phyloP scores from a whole-genome alignment of 2,329 filamentous ascomycete genomes.

The Aspergillus sp. region DNA sequence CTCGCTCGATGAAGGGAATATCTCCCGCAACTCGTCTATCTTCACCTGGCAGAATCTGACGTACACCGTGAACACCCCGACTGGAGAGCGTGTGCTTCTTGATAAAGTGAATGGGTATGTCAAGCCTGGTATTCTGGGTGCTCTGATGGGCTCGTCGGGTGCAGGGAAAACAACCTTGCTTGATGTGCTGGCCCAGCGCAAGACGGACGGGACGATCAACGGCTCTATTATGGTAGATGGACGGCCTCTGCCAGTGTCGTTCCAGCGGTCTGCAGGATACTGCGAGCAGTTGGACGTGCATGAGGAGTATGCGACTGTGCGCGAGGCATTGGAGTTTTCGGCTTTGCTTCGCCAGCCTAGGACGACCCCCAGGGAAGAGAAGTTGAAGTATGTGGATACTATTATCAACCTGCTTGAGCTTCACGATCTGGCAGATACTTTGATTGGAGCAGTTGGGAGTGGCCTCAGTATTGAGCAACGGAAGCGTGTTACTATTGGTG shows the following conservation, averaged over 20 bases:
- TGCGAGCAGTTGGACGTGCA: slow-evolving; percentile 70
- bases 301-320: slow-evolving; percentile 63
- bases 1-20: slow-evolving; percentile 36
- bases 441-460: slow-evolving; percentile 49
- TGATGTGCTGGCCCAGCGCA: slow-evolving; percentile 71
- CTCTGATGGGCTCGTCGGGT: slow-evolving; percentile 74
- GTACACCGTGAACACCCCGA: slow-evolving; percentile 65
- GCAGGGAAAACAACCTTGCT: slow-evolving; percentile 75
- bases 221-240: slow-evolving; percentile 69
- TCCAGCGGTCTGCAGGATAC: slow-evolving; percentile 67
- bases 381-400: slow-evolving; percentile 63
- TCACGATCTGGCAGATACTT: slow-evolving; percentile 62
- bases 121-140: slow-evolving; percentile 74
- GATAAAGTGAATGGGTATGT: slow-evolving; percentile 72
- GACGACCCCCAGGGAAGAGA: slow-evolving; percentile 55
- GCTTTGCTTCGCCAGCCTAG: slow-evolving; percentile 62
- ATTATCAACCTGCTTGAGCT: slow-evolving; percentile 65
- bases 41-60: slow-evolving; percentile 74
- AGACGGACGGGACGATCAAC: slow-evolving; percentile 60
- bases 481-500: slow-evolving; percentile 70
- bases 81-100: slow-evolving; percentile 57
- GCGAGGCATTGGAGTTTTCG: slow-evolving; percentile 66
- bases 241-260: slow-evolving; percentile 57
- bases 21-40: slow-evolving; percentile 61
- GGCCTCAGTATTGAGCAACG: slow-evolving; percentile 63